Evolutionary conservation across 805 yeast genomes (phyloP).

Genomic region (Candida lessepsii): DNA sequence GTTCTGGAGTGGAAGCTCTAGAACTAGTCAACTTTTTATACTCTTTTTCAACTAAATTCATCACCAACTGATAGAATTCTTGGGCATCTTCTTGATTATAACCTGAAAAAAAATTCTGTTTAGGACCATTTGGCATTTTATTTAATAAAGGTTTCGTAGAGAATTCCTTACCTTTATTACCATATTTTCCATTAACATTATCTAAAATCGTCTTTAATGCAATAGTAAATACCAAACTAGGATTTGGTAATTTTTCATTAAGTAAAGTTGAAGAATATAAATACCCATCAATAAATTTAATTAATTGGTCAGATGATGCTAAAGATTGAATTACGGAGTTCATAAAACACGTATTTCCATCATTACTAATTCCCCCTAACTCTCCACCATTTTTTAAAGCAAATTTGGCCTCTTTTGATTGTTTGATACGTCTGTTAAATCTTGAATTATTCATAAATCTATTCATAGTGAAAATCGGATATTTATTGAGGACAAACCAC

Average conservation of each 20-base stretch:
- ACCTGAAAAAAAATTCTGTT: conserved; percentile 72
- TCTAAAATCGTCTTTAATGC: conserved; percentile 52
- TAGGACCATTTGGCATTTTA: conserved; percentile 75
- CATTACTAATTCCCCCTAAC: conserved; percentile 83
- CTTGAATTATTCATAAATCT: conserved; percentile 11
- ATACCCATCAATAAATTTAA: conserved; percentile 51
- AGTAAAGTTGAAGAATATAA: conserved; percentile 17
- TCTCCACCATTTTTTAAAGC: conserved; percentile 66
- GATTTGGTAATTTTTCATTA: conserved; percentile 18
- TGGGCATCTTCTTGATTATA: conserved; percentile 97
- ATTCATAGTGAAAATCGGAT: conserved; percentile 7
- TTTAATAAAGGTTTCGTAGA: conserved; percentile 60
- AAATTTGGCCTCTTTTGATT: conserved; percentile 28
- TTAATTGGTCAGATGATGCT: conserved; percentile 67
- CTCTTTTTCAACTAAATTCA: conserved; percentile 65
- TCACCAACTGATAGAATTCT: conserved; percentile 83
- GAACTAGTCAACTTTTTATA: conserved; percentile 31
- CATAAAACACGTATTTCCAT: conserved; percentile 95
- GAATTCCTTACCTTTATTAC: conserved; percentile 54
- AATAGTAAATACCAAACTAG: conserved; percentile 47
- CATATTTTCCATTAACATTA: conserved; percentile 57
- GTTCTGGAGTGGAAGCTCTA: conserved; percentile 22
- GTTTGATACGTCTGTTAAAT: conserved; percentile 12
- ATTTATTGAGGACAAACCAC: conserved; percentile 3
- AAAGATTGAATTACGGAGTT: conserved; percentile 83